Base-by-base conservation (phyloP, 305 asterid species). In the Ajuga reptans region DNA sequence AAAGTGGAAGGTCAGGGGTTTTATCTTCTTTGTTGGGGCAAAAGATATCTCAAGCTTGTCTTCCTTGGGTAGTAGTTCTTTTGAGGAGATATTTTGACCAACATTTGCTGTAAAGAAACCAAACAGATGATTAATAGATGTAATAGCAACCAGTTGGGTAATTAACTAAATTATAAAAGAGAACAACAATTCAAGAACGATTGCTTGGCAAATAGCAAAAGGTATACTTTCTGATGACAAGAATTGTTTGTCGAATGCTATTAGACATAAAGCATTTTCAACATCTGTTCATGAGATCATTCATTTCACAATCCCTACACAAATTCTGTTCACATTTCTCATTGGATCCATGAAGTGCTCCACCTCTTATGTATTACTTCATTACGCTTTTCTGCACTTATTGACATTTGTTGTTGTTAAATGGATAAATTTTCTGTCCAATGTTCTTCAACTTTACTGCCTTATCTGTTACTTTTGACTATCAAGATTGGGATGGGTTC, bases 401-500 rank as follows among this genome's bases (percentile, higher is more conserved):
- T 29, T 42, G 21, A 18, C 27, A 15, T 72, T 36, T 54, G 61
- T 1, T 58, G 18, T 39, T 53, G 31, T 3, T 49, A 2, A 24
- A 41, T 15, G 49, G 46, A 39, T 39, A 24, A 7, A 9, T 16
- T 60, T 24, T 34, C 9, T 9, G 60, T 7, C 16, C 29, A 17
- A 56, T 64, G 39, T 53, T 18, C 58, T 33, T 36, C 4, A 34
- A 36, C 50, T 52, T 17, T 49, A 33, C 66, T 36, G 29, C n/a
- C 70, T 58, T 46, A 14, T 66, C 2, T 2, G 15, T 70, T 54
- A 31, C 45, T 54, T 54, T 60, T 15, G 45, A 41, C 63, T 15
- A 29, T 36, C 63, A 41, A 37, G 24, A 65, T 46, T 11, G 21
- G 60, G 39, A 42, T 55, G 54, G 64, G 66, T 55, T 65, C 74